phyloP scores from a whole-genome alignment of 1,284 basidiomycete genomes.

The Cutaneotrichosporon cyanovorans region DNA sequence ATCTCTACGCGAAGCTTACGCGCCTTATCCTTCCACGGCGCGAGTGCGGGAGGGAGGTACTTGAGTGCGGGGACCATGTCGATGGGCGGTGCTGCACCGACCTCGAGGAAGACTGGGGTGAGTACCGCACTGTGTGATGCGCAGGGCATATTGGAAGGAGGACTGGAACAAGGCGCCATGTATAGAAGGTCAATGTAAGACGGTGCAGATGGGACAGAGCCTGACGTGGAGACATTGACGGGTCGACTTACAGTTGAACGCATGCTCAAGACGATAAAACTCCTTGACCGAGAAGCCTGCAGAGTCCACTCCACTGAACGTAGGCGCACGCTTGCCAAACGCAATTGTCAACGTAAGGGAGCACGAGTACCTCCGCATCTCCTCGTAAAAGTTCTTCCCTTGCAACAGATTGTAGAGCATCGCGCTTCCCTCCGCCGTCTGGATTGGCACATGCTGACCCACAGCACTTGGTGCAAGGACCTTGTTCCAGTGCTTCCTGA shows the following conservation, averaged over 20 bases:
- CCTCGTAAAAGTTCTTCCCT: slow-evolving; percentile 8
- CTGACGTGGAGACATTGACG: too few species aligned
- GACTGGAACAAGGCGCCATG: too few species aligned
- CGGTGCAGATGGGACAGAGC: too few species aligned
- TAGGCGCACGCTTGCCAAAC: slow-evolving; percentile 9
- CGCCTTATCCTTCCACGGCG: slow-evolving; percentile 9
- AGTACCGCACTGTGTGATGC: too few species aligned
- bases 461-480: not conserved
- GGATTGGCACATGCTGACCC: slow-evolving; percentile 3
- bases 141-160: too few species aligned
- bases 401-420: slow-evolving; percentile 7
- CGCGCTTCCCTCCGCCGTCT: slow-evolving; percentile 5
- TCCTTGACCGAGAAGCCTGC: slow-evolving; percentile 8
- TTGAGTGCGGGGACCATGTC: slow-evolving; percentile 9
- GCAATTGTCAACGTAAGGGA: slow-evolving; percentile 5
- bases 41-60: slow-evolving; percentile 6
- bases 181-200: too few species aligned
- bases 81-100: slow-evolving; percentile 6
- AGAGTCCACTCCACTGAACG: slow-evolving; percentile 1
- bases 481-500: slow-evolving; percentile 8
- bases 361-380: slow-evolving; percentile 8
- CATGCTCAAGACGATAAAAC: slow-evolving; percentile 10
- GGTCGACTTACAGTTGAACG: slow-evolving; percentile 10
- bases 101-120: slow-evolving; percentile 7
- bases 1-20: slow-evolving; percentile 3